A percentile compares a stretch with the other conserved stretches of the same genome.
phyloP scores from a whole-genome alignment of 441 rosid species.

The Cnidoscolus chayamansa region DNA sequence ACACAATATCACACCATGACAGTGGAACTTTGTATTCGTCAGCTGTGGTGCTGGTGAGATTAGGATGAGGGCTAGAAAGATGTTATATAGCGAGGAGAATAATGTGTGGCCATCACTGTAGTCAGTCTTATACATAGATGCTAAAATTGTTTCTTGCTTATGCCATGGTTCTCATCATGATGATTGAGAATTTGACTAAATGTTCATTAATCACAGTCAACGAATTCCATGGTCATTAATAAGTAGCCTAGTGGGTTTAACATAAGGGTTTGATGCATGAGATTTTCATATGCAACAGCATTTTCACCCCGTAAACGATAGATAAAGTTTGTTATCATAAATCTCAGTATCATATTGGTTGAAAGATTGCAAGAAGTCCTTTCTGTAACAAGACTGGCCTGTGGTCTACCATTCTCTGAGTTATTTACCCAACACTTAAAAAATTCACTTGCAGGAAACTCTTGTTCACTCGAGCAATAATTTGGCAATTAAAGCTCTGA shows the following conservation, averaged over 20 bases:
- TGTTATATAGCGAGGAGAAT: background rate
- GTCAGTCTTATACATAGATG: background rate
- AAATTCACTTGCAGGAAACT: constrained; percentile 55
- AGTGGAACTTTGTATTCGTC: background rate
- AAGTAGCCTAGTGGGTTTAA: constrained; percentile 10
- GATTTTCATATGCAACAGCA: background rate
- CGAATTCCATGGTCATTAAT: constrained; percentile 2
- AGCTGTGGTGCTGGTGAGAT: background rate
- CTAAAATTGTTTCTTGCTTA: background rate
- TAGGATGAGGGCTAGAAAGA: background rate
- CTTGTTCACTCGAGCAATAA: constrained; percentile 77
- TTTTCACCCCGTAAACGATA: constrained; percentile 11
- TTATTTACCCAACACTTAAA: constrained; percentile 14
- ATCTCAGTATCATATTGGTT: background rate
- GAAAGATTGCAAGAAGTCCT: background rate
- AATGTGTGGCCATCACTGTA: background rate
- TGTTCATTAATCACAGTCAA: background rate
- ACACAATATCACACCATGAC: background rate
- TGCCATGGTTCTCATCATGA: background rate
- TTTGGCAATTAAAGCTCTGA: constrained; percentile 63
- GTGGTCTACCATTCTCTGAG: constrained; percentile 4
- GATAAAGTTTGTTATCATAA: background rate
- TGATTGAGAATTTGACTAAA: background rate
- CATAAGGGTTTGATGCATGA: background rate
- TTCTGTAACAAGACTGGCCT: background rate